Percentiles rank a stretch among this genome's conserved stretches.
These are phyloP conservation scores for Camellia granthamiana DNA, from an alignment of 148 eudicot species.

Conservation along the genomic window DNA sequence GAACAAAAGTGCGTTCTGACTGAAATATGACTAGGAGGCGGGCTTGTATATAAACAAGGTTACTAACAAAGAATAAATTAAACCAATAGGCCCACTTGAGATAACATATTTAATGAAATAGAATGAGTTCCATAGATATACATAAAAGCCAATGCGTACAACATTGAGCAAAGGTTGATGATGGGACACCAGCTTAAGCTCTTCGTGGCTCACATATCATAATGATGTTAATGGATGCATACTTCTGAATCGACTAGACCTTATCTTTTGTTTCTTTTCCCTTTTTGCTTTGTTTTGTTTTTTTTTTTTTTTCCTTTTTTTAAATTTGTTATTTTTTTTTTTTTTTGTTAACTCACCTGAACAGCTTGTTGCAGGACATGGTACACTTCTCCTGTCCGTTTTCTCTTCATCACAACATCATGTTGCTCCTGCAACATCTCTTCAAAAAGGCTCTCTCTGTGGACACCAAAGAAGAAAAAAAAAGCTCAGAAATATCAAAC, in stretches of 20 bases:
- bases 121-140: not conserved
- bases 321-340: not conserved
- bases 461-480: not conserved
- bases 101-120: not conserved
- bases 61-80: no score
- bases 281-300: not conserved
- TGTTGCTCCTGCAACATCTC: constrained; percentile 8
- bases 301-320: not conserved
- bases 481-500: not conserved
- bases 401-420: not conserved
- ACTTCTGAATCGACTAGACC: not conserved
- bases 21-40: no score
- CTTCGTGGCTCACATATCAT: not conserved
- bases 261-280: not conserved
- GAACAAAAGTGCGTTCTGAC: no score
- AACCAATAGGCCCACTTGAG: not conserved
- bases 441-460: constrained; percentile 1
- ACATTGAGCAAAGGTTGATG: not conserved
- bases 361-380: constrained; percentile 9
- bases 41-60: no score
- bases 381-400: not conserved
- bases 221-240: not conserved
- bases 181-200: not conserved
- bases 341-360: not conserved
- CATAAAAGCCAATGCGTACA: not conserved